phyloP scores from a whole-genome alignment of 345 rosid species.

The Eutrema yunnanense region DNA sequence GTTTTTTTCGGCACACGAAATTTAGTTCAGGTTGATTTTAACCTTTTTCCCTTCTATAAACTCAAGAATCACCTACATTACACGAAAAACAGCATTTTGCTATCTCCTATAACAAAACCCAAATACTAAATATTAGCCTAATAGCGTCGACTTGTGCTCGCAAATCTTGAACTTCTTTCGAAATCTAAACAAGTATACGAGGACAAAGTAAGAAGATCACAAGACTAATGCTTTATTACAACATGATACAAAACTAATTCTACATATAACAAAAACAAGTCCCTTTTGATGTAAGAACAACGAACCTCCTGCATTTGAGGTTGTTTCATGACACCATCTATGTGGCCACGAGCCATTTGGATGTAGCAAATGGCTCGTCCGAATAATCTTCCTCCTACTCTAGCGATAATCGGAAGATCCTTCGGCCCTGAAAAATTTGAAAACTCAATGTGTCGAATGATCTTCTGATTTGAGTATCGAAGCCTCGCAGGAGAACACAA shows the following conservation, averaged over 20 bases:
- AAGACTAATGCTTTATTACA: not conserved
- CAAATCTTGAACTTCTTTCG: constrained; percentile 85
- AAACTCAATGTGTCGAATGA: not conserved
- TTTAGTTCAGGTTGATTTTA: no score
- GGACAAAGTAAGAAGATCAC: not conserved
- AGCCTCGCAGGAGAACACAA: no score
- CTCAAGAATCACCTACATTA: no score
- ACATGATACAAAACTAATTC: not conserved
- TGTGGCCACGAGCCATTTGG: constrained; percentile 84
- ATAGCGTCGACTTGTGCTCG: constrained; percentile 82
- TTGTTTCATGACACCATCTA: constrained; percentile 74
- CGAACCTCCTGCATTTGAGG: constrained; percentile 87
- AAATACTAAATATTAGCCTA: no score
- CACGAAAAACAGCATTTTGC: no score
- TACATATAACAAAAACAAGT: not conserved
- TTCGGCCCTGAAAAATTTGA: constrained; percentile 51
- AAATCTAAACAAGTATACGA: constrained; percentile 39
- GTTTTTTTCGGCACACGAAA: no score
- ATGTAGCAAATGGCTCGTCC: constrained; percentile 83
- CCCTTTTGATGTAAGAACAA: not conserved
- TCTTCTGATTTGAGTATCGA: no score
- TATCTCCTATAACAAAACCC: no score
- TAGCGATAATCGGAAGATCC: constrained; percentile 71
- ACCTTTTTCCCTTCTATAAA: no score
- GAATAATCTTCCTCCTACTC: constrained; percentile 69